Percentiles rank a stretch among this genome's conserved stretches.
phyloP scores from a whole-genome alignment of 2,329 filamentous ascomycete species.

The Pestalotiopsis sp. region DNA sequence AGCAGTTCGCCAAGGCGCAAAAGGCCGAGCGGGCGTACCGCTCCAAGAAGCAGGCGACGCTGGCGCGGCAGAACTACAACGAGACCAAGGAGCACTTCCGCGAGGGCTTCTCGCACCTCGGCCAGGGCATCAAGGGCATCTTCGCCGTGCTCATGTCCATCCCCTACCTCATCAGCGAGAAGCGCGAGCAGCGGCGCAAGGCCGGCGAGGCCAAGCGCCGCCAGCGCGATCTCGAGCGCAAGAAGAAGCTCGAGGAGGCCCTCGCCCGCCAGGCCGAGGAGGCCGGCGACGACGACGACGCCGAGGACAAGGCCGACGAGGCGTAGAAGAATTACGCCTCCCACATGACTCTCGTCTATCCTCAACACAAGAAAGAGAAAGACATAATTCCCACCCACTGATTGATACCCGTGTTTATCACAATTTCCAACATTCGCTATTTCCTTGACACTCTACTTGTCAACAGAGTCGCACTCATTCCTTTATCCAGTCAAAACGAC shows the following conservation, averaged over 20 bases:
- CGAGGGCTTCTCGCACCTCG: constrained; percentile 39
- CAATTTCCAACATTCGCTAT: constrained; percentile 1
- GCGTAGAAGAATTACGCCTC: background rate
- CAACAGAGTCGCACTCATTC: background rate
- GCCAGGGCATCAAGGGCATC: constrained; percentile 32
- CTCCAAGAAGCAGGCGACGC: constrained; percentile 41
- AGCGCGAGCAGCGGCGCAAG: constrained; percentile 32
- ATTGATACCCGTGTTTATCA: constrained; percentile 10
- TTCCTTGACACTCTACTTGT: background rate
- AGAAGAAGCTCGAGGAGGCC: constrained; percentile 37
- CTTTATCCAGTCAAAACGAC: background rate
- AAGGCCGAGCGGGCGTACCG: constrained; percentile 44
- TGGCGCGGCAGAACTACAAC: constrained; percentile 38
- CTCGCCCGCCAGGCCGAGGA: constrained; percentile 16
- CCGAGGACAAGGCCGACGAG: background rate
- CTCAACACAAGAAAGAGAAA: background rate
- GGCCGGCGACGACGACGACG: background rate
- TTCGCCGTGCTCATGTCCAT: constrained; percentile 33
- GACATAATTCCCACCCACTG: constrained; percentile 2
- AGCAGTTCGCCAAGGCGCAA: constrained; percentile 39
- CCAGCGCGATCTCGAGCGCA: constrained; percentile 34
- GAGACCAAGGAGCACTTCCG: constrained; percentile 43
- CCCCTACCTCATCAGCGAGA: constrained; percentile 40
- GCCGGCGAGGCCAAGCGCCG: constrained; percentile 33
- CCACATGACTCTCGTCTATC: background rate